phyloP scores from a whole-genome alignment of 148 eudicot genomes.

The Rhododendron molle region DNA sequence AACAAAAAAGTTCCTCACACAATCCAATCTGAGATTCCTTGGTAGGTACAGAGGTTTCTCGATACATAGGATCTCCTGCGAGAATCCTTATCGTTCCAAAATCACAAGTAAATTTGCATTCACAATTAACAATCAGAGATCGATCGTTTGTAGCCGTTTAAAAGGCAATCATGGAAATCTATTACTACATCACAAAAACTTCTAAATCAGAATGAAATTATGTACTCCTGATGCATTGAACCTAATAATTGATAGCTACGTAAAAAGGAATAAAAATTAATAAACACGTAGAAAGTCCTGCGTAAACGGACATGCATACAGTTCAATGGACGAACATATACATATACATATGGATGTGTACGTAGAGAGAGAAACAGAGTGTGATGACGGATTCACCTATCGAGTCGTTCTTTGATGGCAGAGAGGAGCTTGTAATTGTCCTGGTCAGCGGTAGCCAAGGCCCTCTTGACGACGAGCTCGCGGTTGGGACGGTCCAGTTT shows the following conservation, averaged over 20 bases:
- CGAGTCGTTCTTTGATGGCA: conserved; percentile 74
- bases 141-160: not conserved
- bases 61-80: not conserved
- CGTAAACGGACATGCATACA: no score
- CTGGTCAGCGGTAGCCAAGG: conserved; percentile 73
- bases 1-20: not conserved
- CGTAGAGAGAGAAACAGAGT: not conserved
- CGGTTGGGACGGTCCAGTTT: conserved; percentile 56
- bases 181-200: not conserved
- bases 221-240: not conserved
- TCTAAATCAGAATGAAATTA: not conserved
- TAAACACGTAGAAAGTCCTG: not conserved
- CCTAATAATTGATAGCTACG: not conserved
- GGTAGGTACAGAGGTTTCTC: not conserved
- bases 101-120: not conserved
- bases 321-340: not conserved
- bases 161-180: not conserved
- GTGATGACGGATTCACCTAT: conserved; percentile 29
- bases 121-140: not conserved
- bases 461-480: conserved; percentile 58
- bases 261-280: not conserved
- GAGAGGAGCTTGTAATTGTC: conserved; percentile 69
- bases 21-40: not conserved
- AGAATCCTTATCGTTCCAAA: not conserved
- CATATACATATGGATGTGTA: not conserved